These are phyloP conservation scores for Crataegus laevigata DNA, from an alignment of 306 rosid species.

Conservation along the genomic window DNA sequence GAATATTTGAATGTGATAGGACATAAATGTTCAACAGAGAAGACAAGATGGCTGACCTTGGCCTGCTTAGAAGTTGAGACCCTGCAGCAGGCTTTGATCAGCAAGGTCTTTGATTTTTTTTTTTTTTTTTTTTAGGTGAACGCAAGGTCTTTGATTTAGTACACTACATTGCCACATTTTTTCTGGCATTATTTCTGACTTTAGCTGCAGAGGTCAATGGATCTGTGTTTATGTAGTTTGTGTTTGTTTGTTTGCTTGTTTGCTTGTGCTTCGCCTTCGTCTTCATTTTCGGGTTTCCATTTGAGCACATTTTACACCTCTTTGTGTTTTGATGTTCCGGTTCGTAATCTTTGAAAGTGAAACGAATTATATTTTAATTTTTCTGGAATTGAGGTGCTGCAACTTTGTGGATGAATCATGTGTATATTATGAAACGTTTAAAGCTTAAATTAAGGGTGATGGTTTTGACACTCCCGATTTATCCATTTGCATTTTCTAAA, in stretches of 20 bases:
- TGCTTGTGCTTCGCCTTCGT: neutral
- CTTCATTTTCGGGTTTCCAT: neutral
- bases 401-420: neutral
- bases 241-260: neutral
- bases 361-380: neutral
- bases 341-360: no score
- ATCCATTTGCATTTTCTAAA: neutral
- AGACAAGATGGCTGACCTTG: slow-evolving; percentile 6
- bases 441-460: no score
- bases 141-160: neutral
- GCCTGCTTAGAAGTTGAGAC: neutral
- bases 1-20: neutral
- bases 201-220: neutral
- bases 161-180: neutral
- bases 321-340: neutral
- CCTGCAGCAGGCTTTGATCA: neutral
- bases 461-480: neutral
- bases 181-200: neutral
- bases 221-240: neutral
- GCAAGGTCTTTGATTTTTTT: neutral
- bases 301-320: neutral
- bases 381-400: neutral
- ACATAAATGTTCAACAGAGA: neutral
- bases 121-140: no score
- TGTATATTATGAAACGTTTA: neutral